phyloP scores from a whole-genome alignment of 768 basidiomycete species.

The Leccinum longicurvipes region DNA sequence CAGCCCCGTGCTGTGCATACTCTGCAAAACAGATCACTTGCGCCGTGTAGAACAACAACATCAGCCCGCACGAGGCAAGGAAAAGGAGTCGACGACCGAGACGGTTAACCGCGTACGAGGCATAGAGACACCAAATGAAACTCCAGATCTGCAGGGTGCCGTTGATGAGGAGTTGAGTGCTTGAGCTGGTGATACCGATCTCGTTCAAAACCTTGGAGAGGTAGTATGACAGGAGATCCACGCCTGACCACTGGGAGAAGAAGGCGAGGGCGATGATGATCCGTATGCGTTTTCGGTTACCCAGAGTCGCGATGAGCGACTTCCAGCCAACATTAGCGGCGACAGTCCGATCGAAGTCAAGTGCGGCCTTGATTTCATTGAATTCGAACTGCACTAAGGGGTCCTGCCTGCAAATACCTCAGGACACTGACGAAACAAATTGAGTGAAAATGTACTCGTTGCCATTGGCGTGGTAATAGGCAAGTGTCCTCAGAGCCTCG shows the following conservation, averaged over 20 bases:
- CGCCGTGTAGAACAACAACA: constrained; percentile 62
- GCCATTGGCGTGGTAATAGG: constrained; percentile 81
- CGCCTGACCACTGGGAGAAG: constrained; percentile 78
- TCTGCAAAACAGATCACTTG: constrained; percentile 66
- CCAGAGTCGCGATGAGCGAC: constrained; percentile 60
- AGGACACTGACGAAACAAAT: background rate
- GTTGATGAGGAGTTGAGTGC: constrained; percentile 60
- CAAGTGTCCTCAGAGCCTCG: constrained; percentile 64
- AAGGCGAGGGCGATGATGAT: constrained; percentile 64
- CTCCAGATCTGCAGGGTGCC: constrained; percentile 53
- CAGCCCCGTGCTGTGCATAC: constrained; percentile 43
- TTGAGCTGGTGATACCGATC: constrained; percentile 53
- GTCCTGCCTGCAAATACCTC: constrained; percentile 41
- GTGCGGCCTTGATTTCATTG: constrained; percentile 78
- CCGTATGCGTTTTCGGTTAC: constrained; percentile 66
- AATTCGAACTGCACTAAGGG: constrained; percentile 71
- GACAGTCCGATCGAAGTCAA: constrained; percentile 63
- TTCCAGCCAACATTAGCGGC: constrained; percentile 64
- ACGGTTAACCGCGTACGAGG: constrained; percentile 44
- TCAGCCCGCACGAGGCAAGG: constrained; percentile 52
- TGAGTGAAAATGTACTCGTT: constrained; percentile 42
- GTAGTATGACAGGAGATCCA: constrained; percentile 71
- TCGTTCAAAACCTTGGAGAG: constrained; percentile 65
- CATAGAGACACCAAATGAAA: constrained; percentile 13
- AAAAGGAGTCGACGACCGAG: constrained; percentile 67